Evolutionary conservation across 1,139 yeast genomes (phyloP).

Genomic region (Pichia sp.): DNA sequence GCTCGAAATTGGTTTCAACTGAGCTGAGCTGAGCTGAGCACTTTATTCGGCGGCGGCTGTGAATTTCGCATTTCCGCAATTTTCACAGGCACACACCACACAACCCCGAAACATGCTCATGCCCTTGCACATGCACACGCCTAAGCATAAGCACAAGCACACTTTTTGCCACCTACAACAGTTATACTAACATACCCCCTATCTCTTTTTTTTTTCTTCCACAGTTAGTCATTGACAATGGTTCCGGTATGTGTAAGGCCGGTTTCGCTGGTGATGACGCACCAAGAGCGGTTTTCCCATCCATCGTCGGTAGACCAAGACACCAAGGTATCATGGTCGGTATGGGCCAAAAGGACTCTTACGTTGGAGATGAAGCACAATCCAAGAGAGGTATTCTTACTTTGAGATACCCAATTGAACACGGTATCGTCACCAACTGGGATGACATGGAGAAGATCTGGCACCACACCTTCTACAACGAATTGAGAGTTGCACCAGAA

Average conservation of each 20-base stretch:
- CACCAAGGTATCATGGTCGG: constrained; percentile 99
- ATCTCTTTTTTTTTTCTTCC: constrained; percentile 9
- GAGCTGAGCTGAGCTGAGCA: too few species aligned
- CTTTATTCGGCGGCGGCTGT: too few species aligned
- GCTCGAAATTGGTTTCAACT: too few species aligned
- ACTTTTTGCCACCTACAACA: too few species aligned
- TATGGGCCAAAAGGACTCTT: constrained; percentile 99
- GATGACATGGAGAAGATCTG: constrained; percentile 75
- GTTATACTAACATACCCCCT: constrained; percentile 8
- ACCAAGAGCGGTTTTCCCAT: constrained; percentile 99
- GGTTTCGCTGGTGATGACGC: constrained; percentile 99
- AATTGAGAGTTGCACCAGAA: constrained; percentile 85
- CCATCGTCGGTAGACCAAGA: constrained; percentile 99
- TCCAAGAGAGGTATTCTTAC: constrained; percentile 99
- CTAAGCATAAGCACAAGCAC: too few species aligned
- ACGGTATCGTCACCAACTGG: constrained; percentile 99
- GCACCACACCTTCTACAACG: constrained; percentile 35
- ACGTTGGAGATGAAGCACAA: constrained; percentile 99
- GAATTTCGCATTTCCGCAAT: too few species aligned
- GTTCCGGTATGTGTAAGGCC: constrained; percentile 99
- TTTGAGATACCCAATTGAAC: constrained; percentile 98
- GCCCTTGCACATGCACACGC: too few species aligned
- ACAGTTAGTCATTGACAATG: constrained; percentile 92
- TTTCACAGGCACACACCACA: too few species aligned
- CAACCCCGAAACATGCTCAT: too few species aligned